These are phyloP conservation scores for Calonectria pseudoturangicola DNA, from an alignment of 2,329 filamentous ascomycete genomes.

Conservation along the genomic window DNA sequence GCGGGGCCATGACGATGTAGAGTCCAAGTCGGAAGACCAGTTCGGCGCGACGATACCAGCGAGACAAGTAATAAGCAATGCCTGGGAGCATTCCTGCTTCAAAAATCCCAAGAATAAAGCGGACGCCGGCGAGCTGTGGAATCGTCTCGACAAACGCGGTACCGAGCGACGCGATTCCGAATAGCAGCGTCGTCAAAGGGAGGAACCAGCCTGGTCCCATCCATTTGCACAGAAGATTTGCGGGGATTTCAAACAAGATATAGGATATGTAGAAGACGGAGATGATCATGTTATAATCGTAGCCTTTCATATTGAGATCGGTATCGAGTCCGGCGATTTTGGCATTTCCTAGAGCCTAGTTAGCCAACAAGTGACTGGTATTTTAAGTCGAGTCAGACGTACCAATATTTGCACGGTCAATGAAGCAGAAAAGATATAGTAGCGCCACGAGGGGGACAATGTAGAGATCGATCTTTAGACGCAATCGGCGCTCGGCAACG, in stretches of 20 bases:
- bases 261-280: conserved; percentile 23
- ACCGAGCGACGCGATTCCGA: conserved; percentile 10
- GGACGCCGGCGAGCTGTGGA: conserved; percentile 8
- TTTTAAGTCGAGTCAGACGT: background rate
- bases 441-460: background rate
- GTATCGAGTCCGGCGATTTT: conserved; percentile 27
- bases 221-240: conserved; percentile 19
- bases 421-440: conserved; percentile 16
- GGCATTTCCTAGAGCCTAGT: conserved; percentile 10
- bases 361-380: background rate
- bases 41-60: conserved; percentile 19
- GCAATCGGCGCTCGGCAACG: conserved; percentile 70
- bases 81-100: conserved; percentile 16
- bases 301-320: conserved; percentile 25
- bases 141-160: conserved; percentile 12
- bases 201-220: conserved; percentile 25
- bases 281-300: conserved; percentile 24
- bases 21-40: conserved; percentile 19
- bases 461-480: conserved; percentile 68
- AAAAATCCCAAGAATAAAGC: conserved; percentile 17
- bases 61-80: conserved; percentile 11
- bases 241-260: conserved; percentile 2
- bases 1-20: conserved; percentile 22
- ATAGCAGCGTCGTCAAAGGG: conserved; percentile 10
- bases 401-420: conserved; percentile 24